Percentiles rank a stretch among this genome's conserved stretches.
phyloP scores from a whole-genome alignment of 1,284 basidiomycete species.

The Leccinum laetum region DNA sequence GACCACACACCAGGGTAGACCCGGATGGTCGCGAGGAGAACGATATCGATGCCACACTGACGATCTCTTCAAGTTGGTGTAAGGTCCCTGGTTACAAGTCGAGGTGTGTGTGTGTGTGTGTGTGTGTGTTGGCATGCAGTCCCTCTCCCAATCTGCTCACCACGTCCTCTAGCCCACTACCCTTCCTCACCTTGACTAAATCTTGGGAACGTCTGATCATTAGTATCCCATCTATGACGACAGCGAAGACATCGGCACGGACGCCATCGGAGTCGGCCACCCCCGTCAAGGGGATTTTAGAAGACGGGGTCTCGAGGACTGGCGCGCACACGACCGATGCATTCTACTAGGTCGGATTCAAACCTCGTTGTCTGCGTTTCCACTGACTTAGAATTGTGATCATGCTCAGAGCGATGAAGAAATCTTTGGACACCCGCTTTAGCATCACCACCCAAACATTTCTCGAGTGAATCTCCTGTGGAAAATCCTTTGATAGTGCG shows the following conservation, averaged over 20 bases:
- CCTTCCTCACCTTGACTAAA: no score
- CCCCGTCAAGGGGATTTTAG: conserved; percentile 36
- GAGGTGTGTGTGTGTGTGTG: no score
- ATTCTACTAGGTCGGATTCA: conserved; percentile 45
- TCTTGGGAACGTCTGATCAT: no score
- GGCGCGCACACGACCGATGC: conserved; percentile 44
- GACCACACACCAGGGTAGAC: no score
- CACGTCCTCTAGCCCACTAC: no score
- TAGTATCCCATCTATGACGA: no score
- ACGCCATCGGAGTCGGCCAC: conserved; percentile 54
- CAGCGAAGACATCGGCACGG: conserved; percentile 50
- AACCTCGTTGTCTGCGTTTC: neutral
- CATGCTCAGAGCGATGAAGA: conserved; percentile 57
- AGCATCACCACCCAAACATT: conserved; percentile 42
- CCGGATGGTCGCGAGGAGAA: no score
- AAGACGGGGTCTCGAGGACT: conserved; percentile 47
- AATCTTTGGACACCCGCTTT: conserved; percentile 56
- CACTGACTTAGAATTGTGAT: conserved; percentile 50
- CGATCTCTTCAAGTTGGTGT: no score
- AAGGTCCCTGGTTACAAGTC: no score
- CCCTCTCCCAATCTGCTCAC: no score
- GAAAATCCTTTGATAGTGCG: conserved; percentile 44
- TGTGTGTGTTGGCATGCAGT: no score
- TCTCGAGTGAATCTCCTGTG: conserved; percentile 49
- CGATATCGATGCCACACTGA: no score